phyloP scores from a whole-genome alignment of 1,284 basidiomycete genomes.

The Moesziomyces globuligerus region DNA sequence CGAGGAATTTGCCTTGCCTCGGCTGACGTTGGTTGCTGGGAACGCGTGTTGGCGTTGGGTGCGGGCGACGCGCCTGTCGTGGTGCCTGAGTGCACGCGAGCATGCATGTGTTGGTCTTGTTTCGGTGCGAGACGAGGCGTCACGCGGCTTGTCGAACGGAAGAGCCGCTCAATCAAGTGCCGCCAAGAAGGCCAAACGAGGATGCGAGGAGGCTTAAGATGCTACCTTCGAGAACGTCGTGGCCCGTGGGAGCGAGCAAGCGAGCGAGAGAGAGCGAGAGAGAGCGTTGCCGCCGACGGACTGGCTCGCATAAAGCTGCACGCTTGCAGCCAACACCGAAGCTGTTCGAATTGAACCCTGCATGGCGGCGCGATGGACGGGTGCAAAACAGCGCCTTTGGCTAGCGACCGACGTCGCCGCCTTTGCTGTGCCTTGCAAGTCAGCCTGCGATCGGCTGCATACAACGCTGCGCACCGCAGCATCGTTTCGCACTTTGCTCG shows the following conservation, averaged over 20 bases:
- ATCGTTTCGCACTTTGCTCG: constrained; percentile 2
- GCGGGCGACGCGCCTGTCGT: neutral
- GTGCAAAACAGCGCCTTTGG: neutral
- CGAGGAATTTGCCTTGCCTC: too few species aligned
- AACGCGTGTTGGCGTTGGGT: too few species aligned
- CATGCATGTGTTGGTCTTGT: neutral
- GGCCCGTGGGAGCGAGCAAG: too few species aligned
- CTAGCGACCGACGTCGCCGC: too few species aligned
- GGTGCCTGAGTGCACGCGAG: neutral
- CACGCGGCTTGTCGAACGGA: neutral
- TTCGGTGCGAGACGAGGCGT: neutral
- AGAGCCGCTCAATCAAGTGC: constrained; percentile 1
- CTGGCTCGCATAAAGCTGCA: constrained; percentile 16
- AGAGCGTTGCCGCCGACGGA: constrained; percentile 1
- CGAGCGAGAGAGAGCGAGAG: neutral
- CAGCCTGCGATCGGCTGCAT: constrained; percentile 15
- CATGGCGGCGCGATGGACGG: too few species aligned
- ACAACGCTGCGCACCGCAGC: neutral
- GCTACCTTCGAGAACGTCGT: too few species aligned
- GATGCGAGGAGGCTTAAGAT: too few species aligned
- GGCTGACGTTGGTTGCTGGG: too few species aligned
- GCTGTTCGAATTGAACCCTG: constrained; percentile 21
- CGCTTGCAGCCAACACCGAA: constrained; percentile 30
- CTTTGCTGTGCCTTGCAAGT: too few species aligned
- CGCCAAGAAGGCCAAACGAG: too few species aligned